A percentile compares a stretch with the other conserved stretches of the same genome.
Evolutionary conservation across 345 rosid genomes (phyloP).

Genomic region (Boechera divaricarpa): DNA sequence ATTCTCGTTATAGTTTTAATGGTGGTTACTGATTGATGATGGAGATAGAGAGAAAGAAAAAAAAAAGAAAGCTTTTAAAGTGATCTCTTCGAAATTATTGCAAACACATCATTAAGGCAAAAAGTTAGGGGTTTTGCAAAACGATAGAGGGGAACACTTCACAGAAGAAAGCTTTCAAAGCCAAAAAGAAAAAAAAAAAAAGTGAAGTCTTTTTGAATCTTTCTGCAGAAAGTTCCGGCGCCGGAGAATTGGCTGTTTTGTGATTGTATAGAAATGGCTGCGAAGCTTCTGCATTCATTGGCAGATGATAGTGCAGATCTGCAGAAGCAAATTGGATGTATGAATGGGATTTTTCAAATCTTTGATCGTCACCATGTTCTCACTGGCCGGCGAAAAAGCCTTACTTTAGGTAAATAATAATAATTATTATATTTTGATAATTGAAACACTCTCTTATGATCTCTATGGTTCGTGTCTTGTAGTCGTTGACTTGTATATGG

Average conservation of each 20-base stretch:
- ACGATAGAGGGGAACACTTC: slow-evolving; percentile 22
- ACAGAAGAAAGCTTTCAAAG: slow-evolving; percentile 28
- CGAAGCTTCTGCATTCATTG: slow-evolving; percentile 88
- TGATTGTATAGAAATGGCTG: slow-evolving; percentile 68
- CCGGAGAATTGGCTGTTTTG: slow-evolving; percentile 35
- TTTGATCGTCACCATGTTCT: slow-evolving; percentile 77
- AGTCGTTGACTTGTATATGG: slow-evolving; percentile 45
- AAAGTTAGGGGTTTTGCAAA: slow-evolving; percentile 25
- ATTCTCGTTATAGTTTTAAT: slow-evolving; percentile 43
- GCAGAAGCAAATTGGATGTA: slow-evolving; percentile 96
- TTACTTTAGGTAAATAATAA: slow-evolving; percentile 63
- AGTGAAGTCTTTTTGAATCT: background rate
- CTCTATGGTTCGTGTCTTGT: slow-evolving; percentile 38
- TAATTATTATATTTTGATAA: slow-evolving; percentile 4
- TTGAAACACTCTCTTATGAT: slow-evolving; percentile 26
- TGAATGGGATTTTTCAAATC: slow-evolving; percentile 90
- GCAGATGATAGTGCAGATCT: slow-evolving; percentile 95
- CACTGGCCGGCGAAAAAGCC: slow-evolving; percentile 62
- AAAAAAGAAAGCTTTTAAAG: slow-evolving; percentile 35
- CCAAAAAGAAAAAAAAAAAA: background rate
- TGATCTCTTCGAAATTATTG: slow-evolving; percentile 37
- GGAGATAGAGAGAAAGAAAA: slow-evolving; percentile 24
- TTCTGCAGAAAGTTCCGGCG: slow-evolving; percentile 30
- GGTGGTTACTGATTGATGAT: slow-evolving; percentile 44
- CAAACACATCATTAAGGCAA: slow-evolving; percentile 38